Percentiles rank a stretch among this genome's conserved stretches.
These are phyloP conservation scores for Russula ochroleuca DNA, from an alignment of 768 basidiomycete species.

Conservation along the genomic window DNA sequence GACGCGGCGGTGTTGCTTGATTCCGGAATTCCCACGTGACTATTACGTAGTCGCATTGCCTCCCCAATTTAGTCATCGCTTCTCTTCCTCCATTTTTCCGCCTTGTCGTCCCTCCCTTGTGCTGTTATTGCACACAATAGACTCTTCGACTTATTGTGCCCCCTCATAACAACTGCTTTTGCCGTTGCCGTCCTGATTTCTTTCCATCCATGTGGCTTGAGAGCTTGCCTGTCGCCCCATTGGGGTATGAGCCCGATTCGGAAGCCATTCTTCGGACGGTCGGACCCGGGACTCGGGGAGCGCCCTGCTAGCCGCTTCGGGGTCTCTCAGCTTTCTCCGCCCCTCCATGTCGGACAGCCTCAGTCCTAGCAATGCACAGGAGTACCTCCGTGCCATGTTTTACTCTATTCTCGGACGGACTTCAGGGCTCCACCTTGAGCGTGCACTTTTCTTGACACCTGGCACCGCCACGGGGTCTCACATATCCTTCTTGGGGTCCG, in stretches of 20 bases:
- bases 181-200: not conserved
- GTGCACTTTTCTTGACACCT: not conserved
- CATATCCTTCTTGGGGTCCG: not conserved
- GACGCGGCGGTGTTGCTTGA: not conserved
- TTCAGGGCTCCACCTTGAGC: not conserved
- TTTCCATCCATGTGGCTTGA: not conserved
- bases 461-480: not conserved
- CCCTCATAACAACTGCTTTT: not conserved
- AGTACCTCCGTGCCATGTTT: not conserved
- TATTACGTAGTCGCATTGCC: not conserved
- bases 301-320: not conserved
- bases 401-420: not conserved
- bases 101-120: not conserved
- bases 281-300: not conserved
- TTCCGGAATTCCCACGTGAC: slow-evolving; percentile 5
- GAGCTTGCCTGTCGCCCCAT: not conserved
- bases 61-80: not conserved
- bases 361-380: not conserved
- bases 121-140: not conserved
- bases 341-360: not conserved
- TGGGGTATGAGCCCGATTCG: not conserved
- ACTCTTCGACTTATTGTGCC: not conserved
- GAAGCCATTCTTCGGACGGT: not conserved
- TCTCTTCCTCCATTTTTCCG: not conserved
- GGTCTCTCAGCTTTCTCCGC: not conserved